phyloP scores from a whole-genome alignment of 768 basidiomycete genomes.

The Trametes punicea region DNA sequence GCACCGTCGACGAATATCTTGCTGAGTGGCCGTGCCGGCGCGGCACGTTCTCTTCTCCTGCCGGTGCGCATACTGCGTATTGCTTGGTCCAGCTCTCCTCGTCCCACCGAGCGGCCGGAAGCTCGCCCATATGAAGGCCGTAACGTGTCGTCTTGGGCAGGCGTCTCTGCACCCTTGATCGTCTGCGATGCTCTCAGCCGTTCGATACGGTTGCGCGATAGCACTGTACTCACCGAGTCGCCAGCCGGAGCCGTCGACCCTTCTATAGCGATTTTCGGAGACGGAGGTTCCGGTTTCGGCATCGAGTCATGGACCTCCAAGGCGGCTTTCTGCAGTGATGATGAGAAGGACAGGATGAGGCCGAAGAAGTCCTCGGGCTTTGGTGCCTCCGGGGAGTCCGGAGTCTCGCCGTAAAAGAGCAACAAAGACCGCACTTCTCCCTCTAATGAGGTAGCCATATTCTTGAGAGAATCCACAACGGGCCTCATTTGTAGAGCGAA shows the following conservation, averaged over 20 bases:
- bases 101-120: conserved; percentile 54
- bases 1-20: conserved; percentile 78
- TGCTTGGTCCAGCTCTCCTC: conserved; percentile 81
- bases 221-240: conserved; percentile 19
- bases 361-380: conserved; percentile 86
- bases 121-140: conserved; percentile 42
- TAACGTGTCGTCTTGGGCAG: conserved; percentile 28
- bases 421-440: conserved; percentile 59
- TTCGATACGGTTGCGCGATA: no score
- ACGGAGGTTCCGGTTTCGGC: conserved; percentile 29
- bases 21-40: conserved; percentile 52
- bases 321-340: conserved; percentile 71
- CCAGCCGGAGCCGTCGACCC: conserved; percentile 15
- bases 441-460: conserved; percentile 55
- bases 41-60: conserved; percentile 47
- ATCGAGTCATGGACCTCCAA: conserved; percentile 59
- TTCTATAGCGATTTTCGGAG: conserved; percentile 19
- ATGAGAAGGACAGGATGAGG: conserved; percentile 69
- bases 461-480: conserved; percentile 62
- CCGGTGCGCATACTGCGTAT: conserved; percentile 78
- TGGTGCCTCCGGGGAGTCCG: conserved; percentile 56
- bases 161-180: conserved; percentile 33
- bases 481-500: conserved; percentile 42
- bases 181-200: conserved; percentile 34
- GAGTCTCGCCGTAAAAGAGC: conserved; percentile 74